phyloP scores from a whole-genome alignment of 345 rosid genomes.

The Viola odorata region DNA sequence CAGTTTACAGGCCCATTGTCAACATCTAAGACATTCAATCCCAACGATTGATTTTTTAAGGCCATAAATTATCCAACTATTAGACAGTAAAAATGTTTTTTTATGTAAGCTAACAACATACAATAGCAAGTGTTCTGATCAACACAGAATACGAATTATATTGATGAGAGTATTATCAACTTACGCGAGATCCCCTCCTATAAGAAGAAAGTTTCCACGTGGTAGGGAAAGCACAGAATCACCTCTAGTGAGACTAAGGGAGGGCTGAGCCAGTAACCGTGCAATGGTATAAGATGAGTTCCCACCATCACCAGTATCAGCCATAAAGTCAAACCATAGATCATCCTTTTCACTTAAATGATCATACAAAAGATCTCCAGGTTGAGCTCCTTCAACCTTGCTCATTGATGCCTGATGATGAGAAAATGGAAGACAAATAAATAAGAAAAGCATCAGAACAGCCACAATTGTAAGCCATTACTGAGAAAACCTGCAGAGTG shows the following conservation, averaged over 20 bases:
- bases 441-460: not conserved
- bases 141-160: not conserved
- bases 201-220: conserved; percentile 71
- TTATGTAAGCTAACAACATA: not conserved
- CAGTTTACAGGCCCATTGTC: too few species aligned
- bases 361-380: conserved; percentile 63
- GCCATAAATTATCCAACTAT: too few species aligned
- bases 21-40: too few species aligned
- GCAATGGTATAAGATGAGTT: conserved; percentile 88
- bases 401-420: conserved; percentile 81
- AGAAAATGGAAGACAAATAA: not conserved
- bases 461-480: too few species aligned
- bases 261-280: conserved; percentile 87
- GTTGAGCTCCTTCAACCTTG: conserved; percentile 44
- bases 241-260: conserved; percentile 31
- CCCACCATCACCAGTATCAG: conserved; percentile 99
- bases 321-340: conserved; percentile 99
- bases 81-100: too few species aligned
- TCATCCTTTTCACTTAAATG: conserved; percentile 69
- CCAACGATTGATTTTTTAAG: too few species aligned
- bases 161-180: conserved; percentile 20
- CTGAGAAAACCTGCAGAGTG: too few species aligned
- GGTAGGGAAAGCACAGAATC: conserved; percentile 47
- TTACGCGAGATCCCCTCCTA: conserved; percentile 99
- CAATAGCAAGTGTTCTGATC: not conserved